phyloP scores from a whole-genome alignment of 2,329 filamentous ascomycete species.

The Aspergillus luchuensis region DNA sequence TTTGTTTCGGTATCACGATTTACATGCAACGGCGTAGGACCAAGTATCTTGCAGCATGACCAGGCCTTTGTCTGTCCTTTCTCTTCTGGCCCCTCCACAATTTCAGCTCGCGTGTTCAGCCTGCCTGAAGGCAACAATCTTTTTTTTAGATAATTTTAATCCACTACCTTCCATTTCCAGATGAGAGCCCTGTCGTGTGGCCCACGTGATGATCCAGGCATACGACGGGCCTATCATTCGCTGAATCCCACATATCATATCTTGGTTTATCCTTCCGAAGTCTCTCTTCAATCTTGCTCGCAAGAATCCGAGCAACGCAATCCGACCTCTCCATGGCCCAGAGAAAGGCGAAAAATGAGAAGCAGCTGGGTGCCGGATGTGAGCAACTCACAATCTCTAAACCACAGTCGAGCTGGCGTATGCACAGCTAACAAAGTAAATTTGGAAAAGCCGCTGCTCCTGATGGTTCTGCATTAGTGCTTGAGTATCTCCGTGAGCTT shows the following conservation, averaged over 20 bases:
- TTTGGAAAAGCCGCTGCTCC: not conserved
- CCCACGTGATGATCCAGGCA: not conserved
- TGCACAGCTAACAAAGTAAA: constrained; percentile 1
- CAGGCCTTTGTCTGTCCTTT: not conserved
- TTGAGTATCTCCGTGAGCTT: constrained; percentile 54
- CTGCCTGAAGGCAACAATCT: not conserved
- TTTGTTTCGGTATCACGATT: not conserved
- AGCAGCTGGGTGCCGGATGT: constrained; percentile 35
- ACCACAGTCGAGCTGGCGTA: not conserved
- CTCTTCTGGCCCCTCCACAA: too few relatives aligned
- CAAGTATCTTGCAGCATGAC: not conserved
- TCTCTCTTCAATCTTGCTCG: too few relatives aligned
- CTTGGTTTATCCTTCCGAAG: too few relatives aligned
- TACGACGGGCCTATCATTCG: not conserved
- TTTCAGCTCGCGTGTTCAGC: not conserved
- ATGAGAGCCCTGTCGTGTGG: too few relatives aligned
- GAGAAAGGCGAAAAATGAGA: constrained; percentile 41
- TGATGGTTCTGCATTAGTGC: constrained; percentile 47
- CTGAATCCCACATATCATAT: too few relatives aligned
- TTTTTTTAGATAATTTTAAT: too few relatives aligned
- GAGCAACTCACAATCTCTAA: constrained; percentile 3
- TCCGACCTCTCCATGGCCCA: constrained; percentile 40
- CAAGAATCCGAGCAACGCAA: not conserved
- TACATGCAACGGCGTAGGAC: not conserved
- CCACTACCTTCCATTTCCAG: too few relatives aligned